Evolutionary conservation across 148 eudicot genomes (phyloP), one percentile per base, ranked within the genome.

Genomic region (Amaranthus cruentus): DNA sequence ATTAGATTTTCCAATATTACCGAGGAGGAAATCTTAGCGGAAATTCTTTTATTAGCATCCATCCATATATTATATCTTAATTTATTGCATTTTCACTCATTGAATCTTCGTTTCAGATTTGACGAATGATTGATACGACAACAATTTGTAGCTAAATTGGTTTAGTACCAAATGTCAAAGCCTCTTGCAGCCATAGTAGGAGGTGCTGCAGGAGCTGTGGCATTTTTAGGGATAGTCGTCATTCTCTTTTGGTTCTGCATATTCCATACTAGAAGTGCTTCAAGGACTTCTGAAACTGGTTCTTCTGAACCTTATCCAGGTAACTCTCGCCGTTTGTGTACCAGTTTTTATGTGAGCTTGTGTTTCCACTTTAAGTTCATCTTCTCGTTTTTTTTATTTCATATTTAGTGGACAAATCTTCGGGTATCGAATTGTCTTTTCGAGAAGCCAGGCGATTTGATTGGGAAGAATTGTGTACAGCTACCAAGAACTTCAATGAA

Each of bases 191-290:
- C 89, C 73, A 83, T 89, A 73, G 67, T 94, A 61, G 98, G 98
- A 83, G 97, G 95, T 74, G 97, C 93, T 91, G 95, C 97, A 85
- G 98, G 98, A 91, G 95, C 88, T 82, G 92, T 88, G 93, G 90
- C 85, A 75, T 88, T 94, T 81, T 81, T 87, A 74, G 89, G 78
- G 54, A 61, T 94, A 68, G 52, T 83, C 54, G 70, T 87, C 43
- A 43, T 87, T 52, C 60, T 89, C 49, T 72, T 91, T 59, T 91
- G 95, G 91, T 88, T 84, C 71, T 93, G 86, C 75, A 73, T 85
- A 55, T 81, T 77, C 55, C 87, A 80, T 55, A 75, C 61, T 69
- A 81, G 88, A 80, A 86, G 82, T 64, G 72, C 68, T 77, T 85
- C 91, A 49, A 83, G 93, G 83, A 88, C 88, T 78, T 91, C 98